phyloP scores from a whole-genome alignment of 2,329 filamentous ascomycete genomes.

The Fusarium nisikadoi region DNA sequence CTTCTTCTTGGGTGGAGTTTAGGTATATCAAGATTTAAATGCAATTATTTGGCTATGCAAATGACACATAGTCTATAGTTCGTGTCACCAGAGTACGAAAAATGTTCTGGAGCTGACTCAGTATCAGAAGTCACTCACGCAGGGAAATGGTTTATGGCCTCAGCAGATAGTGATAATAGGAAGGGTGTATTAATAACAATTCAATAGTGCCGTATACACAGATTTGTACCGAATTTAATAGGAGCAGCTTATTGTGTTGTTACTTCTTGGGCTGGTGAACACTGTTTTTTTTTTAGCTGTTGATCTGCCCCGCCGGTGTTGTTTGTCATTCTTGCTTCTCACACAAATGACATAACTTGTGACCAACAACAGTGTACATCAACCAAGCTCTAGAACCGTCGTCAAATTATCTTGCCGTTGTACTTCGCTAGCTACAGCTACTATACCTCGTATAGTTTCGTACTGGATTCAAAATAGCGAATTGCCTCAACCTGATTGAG shows the following conservation, averaged over 20 bases:
- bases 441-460: neutral
- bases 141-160: neutral
- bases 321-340: conserved; percentile 27
- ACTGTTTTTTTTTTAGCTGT: neutral
- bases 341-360: conserved; percentile 24
- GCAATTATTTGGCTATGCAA: neutral
- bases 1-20: neutral
- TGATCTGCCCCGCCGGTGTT: conserved; percentile 27
- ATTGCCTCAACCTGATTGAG: conserved; percentile 10
- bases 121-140: neutral
- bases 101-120: neutral
- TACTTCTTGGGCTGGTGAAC: neutral
- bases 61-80: neutral
- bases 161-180: neutral
- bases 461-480: neutral
- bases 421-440: neutral
- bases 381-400: neutral
- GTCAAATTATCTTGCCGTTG: neutral
- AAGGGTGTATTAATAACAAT: neutral
- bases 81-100: neutral
- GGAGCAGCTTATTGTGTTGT: neutral
- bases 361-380: neutral
- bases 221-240: neutral
- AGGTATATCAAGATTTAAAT: neutral
- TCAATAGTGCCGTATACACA: neutral